Conservation (phyloP, 257 asterid genomes). For the Jacaranda copaia region DNA sequence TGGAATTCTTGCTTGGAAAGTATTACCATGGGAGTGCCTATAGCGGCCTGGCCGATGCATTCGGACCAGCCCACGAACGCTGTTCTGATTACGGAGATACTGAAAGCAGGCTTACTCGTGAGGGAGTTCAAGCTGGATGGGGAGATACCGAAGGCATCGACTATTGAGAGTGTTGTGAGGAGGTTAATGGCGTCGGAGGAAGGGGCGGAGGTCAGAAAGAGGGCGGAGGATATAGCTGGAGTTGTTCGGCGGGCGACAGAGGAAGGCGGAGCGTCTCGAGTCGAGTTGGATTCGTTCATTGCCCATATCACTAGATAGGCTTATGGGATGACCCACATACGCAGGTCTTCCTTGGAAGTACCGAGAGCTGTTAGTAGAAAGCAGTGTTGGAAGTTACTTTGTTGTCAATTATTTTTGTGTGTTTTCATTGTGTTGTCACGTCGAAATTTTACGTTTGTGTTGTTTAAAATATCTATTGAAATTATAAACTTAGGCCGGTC, state of each 20-base stretch:
- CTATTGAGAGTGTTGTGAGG: conserved; percentile 50
- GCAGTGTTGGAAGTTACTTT: too few species aligned
- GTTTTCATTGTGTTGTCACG: too few species aligned
- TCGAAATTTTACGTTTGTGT: too few species aligned
- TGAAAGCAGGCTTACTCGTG: conserved; percentile 51
- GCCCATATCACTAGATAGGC: conserved; percentile 36
- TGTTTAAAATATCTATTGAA: too few species aligned
- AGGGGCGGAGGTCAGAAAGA: conserved; percentile 53
- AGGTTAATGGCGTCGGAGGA: conserved; percentile 56
- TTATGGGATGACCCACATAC: too few species aligned
- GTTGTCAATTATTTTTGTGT: too few species aligned
- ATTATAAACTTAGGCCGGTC: too few species aligned
- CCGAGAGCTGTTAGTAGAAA: too few species aligned
- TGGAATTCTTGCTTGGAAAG: conserved; percentile 63
- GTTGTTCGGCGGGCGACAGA: conserved; percentile 35
- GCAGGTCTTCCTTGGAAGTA: too few species aligned
- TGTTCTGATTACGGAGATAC: conserved; percentile 41
- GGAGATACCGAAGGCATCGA: conserved; percentile 44
- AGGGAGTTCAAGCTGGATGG: conserved; percentile 35
- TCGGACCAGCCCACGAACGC: conserved; percentile 69
- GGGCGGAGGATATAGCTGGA: conserved; percentile 44
- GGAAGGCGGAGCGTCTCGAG: conserved; percentile 47
- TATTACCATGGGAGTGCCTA: conserved; percentile 55
- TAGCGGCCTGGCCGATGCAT: conserved; percentile 72
- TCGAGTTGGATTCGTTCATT: conserved; percentile 43